Evolutionary conservation across 768 basidiomycete species (phyloP), one percentile per base, ranked within the genome.

Genomic region (Cystofilobasidium macerans): DNA sequence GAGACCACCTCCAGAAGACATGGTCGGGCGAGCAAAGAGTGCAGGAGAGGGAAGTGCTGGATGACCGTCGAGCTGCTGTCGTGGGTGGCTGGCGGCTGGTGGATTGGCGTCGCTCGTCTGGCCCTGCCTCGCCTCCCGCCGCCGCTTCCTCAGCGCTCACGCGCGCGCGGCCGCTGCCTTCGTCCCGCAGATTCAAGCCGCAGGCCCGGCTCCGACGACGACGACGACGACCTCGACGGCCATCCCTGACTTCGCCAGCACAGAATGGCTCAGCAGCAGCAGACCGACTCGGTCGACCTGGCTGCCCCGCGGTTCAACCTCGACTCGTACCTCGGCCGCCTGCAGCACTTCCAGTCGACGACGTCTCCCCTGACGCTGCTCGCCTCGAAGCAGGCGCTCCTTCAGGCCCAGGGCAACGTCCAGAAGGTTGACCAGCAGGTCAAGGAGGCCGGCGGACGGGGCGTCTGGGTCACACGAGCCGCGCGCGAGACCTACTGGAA

Each of bases 311-410:
- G 57, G n/a, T 70, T 53, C 58, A 30, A 68, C 54, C 67, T 67
- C 22, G 20, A 57, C 11, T 57, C 67, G 8, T 70, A 64, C 30
- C 32, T 18, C 0, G 73, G 73, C 13, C 73, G 73, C 2, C 65
- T 73, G 4, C 26, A 58, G 8, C 70, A 72, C 62, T 73, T 74
- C 57, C 66, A 70, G 43, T 47, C 62, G 11, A 69, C 71, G 61
- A 74, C 73, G n/a, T 70, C 69, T 0, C 73, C 72, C 3, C 63
- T 73, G 35, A 74, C 73, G 18, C 69, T 74, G 26, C 60, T 74
- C 60, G 71, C 69, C 1, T 65, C 71, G 3, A 47, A 64, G 8
- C 16, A 54, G 35, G 59, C 71, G 45, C 67, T 74, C 26, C 30
- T 22, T 7, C 33, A 61, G 38, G 58, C 65, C 16, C 35, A 48